A percentile compares a stretch with the other conserved stretches of the same genome.
Evolutionary conservation across 805 yeast species (phyloP).

Genomic region (Ogataea polymorpha): DNA sequence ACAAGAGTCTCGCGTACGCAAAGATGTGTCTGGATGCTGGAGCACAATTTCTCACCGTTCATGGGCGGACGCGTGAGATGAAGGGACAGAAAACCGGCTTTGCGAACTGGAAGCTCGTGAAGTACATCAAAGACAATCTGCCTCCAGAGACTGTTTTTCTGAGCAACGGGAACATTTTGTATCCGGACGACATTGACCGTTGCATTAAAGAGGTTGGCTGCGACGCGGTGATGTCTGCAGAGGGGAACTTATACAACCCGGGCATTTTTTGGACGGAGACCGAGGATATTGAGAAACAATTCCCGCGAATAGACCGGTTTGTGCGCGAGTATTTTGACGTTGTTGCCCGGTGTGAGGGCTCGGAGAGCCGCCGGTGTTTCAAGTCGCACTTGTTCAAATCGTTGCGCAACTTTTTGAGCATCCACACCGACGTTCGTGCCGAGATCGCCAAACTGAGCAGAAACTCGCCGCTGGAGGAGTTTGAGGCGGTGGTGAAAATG

Average conservation of each 20-base stretch:
- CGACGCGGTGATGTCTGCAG: conserved; percentile 97
- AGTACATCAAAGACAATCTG: conserved; percentile 71
- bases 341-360: conserved; percentile 56
- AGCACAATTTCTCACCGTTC: conserved; percentile 92
- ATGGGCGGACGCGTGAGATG: conserved; percentile 95
- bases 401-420: conserved; percentile 73
- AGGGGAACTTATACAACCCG: conserved; percentile 91
- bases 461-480: conserved; percentile 42
- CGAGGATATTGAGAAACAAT: conserved; percentile 57
- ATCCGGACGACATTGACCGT: conserved; percentile 76
- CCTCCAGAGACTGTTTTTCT: conserved; percentile 81
- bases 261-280: conserved; percentile 70
- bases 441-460: conserved; percentile 54
- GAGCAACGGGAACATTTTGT: conserved; percentile 92
- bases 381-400: conserved; percentile 91
- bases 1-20: conserved; percentile 83
- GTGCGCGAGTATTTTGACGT: conserved; percentile 87
- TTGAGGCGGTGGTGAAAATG: conserved; percentile 48
- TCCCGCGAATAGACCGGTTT: conserved; percentile 81
- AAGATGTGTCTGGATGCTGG: conserved; percentile 87
- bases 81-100: conserved; percentile 95
- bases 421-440: conserved; percentile 75
- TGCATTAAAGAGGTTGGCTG: conserved; percentile 63
- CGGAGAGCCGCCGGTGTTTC: conserved; percentile 78
- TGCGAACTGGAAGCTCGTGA: conserved; percentile 86